phyloP scores from a whole-genome alignment of 768 basidiomycete genomes.

The Podaxis pistillaris region DNA sequence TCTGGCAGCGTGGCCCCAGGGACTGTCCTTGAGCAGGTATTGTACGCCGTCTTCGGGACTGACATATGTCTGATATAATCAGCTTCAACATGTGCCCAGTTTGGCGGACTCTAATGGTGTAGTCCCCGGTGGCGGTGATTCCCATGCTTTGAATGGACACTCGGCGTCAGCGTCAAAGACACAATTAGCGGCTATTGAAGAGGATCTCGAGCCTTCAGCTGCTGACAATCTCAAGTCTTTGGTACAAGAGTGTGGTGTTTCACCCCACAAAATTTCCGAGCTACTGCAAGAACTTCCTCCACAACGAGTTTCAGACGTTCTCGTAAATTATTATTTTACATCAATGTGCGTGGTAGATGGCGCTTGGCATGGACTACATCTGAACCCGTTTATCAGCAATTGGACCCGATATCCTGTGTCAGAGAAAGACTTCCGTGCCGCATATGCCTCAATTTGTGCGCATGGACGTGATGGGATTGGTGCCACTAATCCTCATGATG shows the following conservation, averaged over 20 bases:
- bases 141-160: constrained; percentile 3
- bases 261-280: constrained; percentile 87
- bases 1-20: constrained; percentile 81
- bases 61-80: not conserved
- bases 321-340: constrained; percentile 81
- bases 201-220: constrained; percentile 52
- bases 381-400: constrained; percentile 53
- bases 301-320: constrained; percentile 66
- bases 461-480: constrained; percentile 61
- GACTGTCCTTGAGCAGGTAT: constrained; percentile 77
- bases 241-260: constrained; percentile 90
- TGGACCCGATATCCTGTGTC: constrained; percentile 93
- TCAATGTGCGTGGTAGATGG: constrained; percentile 51
- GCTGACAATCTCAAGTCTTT: constrained; percentile 83
- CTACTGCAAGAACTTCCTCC: constrained; percentile 87
- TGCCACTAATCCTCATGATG: constrained; percentile 67
- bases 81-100: constrained; percentile 30
- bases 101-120: not conserved
- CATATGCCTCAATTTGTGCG: constrained; percentile 62
- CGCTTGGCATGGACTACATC: constrained; percentile 3
- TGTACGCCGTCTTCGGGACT: constrained; percentile 6
- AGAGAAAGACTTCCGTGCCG: constrained; percentile 74
- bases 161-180: constrained; percentile 8
- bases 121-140: not conserved
- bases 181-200: constrained; percentile 31